A percentile compares a stretch with the other conserved stretches of the same genome.
phyloP scores from a whole-genome alignment of 1,284 basidiomycete genomes.

The Tylopilus sp. region DNA sequence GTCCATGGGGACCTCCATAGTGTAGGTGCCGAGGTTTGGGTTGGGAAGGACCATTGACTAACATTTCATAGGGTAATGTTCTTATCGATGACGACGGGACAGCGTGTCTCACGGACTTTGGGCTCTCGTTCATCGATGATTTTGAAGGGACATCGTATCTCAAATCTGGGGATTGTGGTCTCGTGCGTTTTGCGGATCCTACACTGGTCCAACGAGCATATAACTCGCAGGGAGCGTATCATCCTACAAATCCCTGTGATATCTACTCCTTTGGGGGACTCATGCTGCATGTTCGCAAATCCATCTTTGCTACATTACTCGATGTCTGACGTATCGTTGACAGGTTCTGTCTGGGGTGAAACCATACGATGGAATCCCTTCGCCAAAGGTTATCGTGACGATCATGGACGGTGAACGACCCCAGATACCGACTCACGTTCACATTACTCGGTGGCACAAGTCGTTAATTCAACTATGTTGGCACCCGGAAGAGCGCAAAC shows the following conservation, averaged over 20 bases:
- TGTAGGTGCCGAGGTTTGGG: constrained; percentile 8
- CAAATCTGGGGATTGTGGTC: constrained; percentile 32
- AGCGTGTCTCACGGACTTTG: constrained; percentile 36
- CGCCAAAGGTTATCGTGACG: background rate
- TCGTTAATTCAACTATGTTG: constrained; percentile 22
- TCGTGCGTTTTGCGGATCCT: constrained; percentile 37
- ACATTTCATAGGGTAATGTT: constrained; percentile 26
- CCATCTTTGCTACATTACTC: background rate
- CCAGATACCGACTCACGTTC: constrained; percentile 7
- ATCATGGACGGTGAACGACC: constrained; percentile 17
- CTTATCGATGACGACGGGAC: constrained; percentile 21
- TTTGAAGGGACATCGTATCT: constrained; percentile 34
- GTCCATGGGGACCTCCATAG: constrained; percentile 31
- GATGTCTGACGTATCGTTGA: constrained; percentile 10
- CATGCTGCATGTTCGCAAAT: constrained; percentile 25
- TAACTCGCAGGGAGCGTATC: background rate
- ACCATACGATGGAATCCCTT: constrained; percentile 18
- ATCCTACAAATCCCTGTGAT: constrained; percentile 28
- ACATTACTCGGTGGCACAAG: constrained; percentile 6
- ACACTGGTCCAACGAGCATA: constrained; percentile 25
- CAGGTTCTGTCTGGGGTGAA: constrained; percentile 26
- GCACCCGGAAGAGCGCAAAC: constrained; percentile 15
- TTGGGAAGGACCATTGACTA: background rate
- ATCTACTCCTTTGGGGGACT: constrained; percentile 35
- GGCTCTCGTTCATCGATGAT: constrained; percentile 35